Evolutionary conservation across 116 monocot species (phyloP).

Genomic region (Trichopus zeylanicus): DNA sequence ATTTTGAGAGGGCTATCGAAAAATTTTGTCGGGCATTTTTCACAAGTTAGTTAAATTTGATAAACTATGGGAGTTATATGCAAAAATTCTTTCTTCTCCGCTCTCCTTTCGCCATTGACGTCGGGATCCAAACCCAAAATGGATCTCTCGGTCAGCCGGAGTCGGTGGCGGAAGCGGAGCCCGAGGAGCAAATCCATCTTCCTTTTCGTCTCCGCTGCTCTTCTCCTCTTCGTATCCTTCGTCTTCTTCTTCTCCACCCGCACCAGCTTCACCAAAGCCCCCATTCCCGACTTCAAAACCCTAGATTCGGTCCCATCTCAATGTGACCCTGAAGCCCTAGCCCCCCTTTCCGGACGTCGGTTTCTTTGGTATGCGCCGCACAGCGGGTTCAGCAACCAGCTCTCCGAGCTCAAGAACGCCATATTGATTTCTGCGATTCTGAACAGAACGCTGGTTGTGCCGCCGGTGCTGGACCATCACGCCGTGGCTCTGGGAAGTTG

Average conservation of each 20-base stretch:
- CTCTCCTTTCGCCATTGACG: too few species aligned
- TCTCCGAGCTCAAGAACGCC: constrained; percentile 78
- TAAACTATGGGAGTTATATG: not conserved
- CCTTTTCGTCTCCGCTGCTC: constrained; percentile 19
- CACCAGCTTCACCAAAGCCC: constrained; percentile 10
- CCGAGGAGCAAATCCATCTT: constrained; percentile 14
- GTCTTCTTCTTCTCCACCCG: too few species aligned
- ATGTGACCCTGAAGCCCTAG: not conserved
- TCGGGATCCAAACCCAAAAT: not conserved
- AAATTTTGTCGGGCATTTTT: too few species aligned
- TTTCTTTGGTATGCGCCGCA: constrained; percentile 93
- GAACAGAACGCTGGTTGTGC: constrained; percentile 77
- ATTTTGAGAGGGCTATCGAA: too few species aligned
- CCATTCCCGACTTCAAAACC: not conserved
- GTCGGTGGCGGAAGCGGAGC: constrained; percentile 34
- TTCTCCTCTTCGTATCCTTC: constrained; percentile 17
- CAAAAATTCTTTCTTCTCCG: not conserved
- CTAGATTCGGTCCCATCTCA: too few species aligned
- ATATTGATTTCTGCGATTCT: constrained; percentile 62
- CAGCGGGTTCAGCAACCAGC: constrained; percentile 98
- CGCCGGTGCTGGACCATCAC: constrained; percentile 94
- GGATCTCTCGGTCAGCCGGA: constrained; percentile 7
- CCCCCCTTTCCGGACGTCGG: constrained; percentile 19
- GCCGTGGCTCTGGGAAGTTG: constrained; percentile 91
- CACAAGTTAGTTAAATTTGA: too few species aligned